Percentiles rank a stretch among this genome's conserved stretches.
Evolutionary conservation across 768 basidiomycete species (phyloP).

Genomic region (Boletales sp.): DNA sequence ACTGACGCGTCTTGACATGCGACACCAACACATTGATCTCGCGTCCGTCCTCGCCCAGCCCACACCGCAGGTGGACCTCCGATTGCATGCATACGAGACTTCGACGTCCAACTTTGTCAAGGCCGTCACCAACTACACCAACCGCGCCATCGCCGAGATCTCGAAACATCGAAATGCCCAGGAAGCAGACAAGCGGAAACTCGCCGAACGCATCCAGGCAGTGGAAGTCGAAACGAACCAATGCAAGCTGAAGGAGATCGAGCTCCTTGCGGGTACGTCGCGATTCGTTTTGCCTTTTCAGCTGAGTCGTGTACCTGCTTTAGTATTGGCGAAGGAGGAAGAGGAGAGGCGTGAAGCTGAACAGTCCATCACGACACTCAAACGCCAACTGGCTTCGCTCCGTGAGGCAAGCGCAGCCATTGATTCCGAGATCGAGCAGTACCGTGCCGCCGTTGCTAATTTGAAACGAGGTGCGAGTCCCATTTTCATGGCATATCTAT

Average conservation of each 20-base stretch:
- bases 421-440: conserved; percentile 71
- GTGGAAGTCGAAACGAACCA: conserved; percentile 68
- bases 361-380: conserved; percentile 53
- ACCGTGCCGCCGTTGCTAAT: conserved; percentile 56
- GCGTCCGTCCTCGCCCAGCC: conserved; percentile 49
- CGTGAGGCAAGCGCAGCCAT: conserved; percentile 56
- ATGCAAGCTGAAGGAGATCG: conserved; percentile 77
- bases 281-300: background rate
- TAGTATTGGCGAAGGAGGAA: conserved; percentile 66
- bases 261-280: conserved; percentile 68
- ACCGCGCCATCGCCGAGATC: conserved; percentile 66
- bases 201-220: conserved; percentile 56
- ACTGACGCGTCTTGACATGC: conserved; percentile 8
- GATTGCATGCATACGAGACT: conserved; percentile 55
- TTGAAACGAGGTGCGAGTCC: conserved; percentile 53
- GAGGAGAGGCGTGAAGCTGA: conserved; percentile 73
- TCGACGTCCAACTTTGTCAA: conserved; percentile 71
- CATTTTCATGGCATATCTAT: background rate
- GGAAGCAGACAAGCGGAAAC: conserved; percentile 55
- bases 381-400: conserved; percentile 62
- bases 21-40: conserved; percentile 57
- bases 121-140: conserved; percentile 69
- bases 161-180: conserved; percentile 63
- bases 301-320: background rate
- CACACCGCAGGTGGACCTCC: conserved; percentile 62